Percentiles rank a stretch among this genome's conserved stretches.
Evolutionary conservation across 176 grass and related monocot species (phyloP).

Genomic region (Aegilops umbellulata): DNA sequence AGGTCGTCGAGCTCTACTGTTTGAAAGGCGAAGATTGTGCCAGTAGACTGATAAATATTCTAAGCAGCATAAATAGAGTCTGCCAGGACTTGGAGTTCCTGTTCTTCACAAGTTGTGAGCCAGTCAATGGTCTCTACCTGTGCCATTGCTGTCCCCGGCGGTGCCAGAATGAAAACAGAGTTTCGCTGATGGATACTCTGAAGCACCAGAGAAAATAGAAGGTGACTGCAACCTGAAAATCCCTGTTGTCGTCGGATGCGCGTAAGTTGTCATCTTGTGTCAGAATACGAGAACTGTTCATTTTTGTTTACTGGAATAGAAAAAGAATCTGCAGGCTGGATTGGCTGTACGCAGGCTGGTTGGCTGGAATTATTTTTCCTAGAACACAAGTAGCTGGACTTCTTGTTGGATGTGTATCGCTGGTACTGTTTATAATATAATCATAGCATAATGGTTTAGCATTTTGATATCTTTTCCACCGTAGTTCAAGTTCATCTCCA

Average conservation of each 20-base stretch:
- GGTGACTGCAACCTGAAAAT: background rate
- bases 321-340: background rate
- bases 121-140: conserved; percentile 17
- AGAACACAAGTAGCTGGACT: background rate
- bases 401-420: conserved; percentile 1
- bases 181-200: background rate
- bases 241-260: background rate
- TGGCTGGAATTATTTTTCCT: background rate
- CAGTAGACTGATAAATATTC: background rate
- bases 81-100: background rate
- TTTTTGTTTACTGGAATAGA: background rate
- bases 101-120: background rate
- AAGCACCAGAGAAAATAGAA: background rate
- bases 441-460: background rate
- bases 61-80: background rate
- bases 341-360: background rate
- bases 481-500: background rate
- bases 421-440: background rate
- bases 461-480: background rate
- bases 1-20: conserved; percentile 28
- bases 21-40: background rate
- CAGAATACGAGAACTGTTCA: background rate
- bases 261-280: background rate
- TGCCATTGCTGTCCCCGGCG: conserved; percentile 37
- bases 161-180: conserved; percentile 32